A percentile compares a stretch with the other conserved stretches of the same genome.
phyloP scores from a whole-genome alignment of 2,329 filamentous ascomycete genomes.

The Pezicula carpinea region DNA sequence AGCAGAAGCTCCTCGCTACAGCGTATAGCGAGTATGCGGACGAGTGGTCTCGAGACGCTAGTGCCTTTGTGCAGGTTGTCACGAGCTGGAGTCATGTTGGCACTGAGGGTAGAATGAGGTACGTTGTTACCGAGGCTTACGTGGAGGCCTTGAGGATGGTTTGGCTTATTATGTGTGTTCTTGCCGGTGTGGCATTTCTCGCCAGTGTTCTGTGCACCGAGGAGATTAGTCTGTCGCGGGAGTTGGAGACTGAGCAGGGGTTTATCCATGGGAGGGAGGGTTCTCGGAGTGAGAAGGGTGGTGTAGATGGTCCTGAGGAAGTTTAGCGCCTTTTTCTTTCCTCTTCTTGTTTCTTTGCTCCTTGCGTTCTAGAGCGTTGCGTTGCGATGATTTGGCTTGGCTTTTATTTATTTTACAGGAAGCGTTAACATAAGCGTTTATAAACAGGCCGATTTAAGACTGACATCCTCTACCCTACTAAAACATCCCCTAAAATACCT shows the following conservation, averaged over 20 bases:
- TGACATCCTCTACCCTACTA: too few relatives aligned
- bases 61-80: slow-evolving; percentile 16
- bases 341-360: too few relatives aligned
- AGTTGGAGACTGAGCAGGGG: slow-evolving; percentile 16
- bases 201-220: slow-evolving; percentile 40
- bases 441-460: too few relatives aligned
- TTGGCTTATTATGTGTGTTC: slow-evolving; percentile 21
- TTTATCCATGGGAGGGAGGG: slow-evolving; percentile 3
- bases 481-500: too few relatives aligned
- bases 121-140: slow-evolving; percentile 6
- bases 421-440: too few relatives aligned
- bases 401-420: too few relatives aligned
- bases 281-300: neutral
- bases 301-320: neutral
- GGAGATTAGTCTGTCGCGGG: slow-evolving; percentile 22
- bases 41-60: slow-evolving; percentile 15
- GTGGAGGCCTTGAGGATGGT: slow-evolving; percentile 18
- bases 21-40: slow-evolving; percentile 10
- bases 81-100: slow-evolving; percentile 10
- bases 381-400: too few relatives aligned
- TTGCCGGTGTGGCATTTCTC: slow-evolving; percentile 15
- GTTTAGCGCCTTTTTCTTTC: too few relatives aligned
- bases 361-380: too few relatives aligned
- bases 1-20: slow-evolving; percentile 15
- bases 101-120: neutral